phyloP scores from a whole-genome alignment of 768 basidiomycete genomes.

The Chlorophyllum brunneum region DNA sequence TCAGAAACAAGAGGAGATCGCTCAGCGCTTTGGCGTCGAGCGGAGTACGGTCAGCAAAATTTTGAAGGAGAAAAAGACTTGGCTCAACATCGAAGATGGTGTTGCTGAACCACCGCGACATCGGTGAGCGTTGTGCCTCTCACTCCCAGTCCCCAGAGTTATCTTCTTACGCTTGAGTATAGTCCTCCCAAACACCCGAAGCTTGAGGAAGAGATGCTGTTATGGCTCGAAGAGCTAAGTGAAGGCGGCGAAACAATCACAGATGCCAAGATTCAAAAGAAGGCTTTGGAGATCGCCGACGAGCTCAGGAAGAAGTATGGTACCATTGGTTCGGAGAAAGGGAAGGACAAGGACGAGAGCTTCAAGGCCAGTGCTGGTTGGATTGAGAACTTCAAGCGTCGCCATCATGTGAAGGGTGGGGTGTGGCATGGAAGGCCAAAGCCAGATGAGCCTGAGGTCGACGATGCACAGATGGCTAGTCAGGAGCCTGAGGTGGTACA shows the following conservation, averaged over 20 bases:
- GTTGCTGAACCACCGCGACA: conserved; percentile 61
- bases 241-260: conserved; percentile 46
- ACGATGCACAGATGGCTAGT: conserved; percentile 10
- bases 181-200: conserved; percentile 82
- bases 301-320: conserved; percentile 25
- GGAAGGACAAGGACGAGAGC: conserved; percentile 42
- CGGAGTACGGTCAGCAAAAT: conserved; percentile 95
- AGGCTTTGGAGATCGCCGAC: conserved; percentile 65
- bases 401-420: conserved; percentile 71
- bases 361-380: conserved; percentile 93
- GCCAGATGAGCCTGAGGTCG: conserved; percentile 4
- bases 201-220: conserved; percentile 61
- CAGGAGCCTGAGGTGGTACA: conserved; percentile 10
- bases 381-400: conserved; percentile 89
- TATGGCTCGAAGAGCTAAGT: conserved; percentile 56
- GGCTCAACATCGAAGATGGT: conserved; percentile 66
- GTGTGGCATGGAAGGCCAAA: conserved; percentile 31
- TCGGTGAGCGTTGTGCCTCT: conserved; percentile 38
- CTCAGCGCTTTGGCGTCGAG: conserved; percentile 70
- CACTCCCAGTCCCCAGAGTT: background rate
- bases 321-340: conserved; percentile 35
- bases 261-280: conserved; percentile 59
- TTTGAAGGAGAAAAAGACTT: conserved; percentile 78
- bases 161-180: background rate
- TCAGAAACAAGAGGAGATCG: conserved; percentile 83